Evolutionary conservation across 768 basidiomycete genomes (phyloP).

Genomic region (Suillus subaureus): DNA sequence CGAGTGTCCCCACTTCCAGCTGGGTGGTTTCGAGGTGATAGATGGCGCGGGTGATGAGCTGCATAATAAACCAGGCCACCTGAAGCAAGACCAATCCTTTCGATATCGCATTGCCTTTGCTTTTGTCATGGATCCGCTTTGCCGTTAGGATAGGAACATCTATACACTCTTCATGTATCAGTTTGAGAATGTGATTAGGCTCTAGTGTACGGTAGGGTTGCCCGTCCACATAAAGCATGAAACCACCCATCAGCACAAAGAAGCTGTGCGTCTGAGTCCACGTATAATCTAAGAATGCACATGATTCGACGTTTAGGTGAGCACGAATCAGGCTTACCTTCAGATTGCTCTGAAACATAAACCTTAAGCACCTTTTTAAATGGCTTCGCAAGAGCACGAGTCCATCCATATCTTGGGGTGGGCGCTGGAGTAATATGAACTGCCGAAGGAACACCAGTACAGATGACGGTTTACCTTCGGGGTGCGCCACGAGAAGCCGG

Average conservation of each 20-base stretch:
- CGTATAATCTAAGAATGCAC: not conserved
- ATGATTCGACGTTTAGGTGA: not conserved
- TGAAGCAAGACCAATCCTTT: constrained; percentile 25
- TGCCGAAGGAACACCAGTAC: too few relatives aligned
- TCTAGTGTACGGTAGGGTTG: not conserved
- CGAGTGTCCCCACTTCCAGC: not conserved
- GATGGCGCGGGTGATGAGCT: not conserved
- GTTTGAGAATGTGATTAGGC: not conserved
- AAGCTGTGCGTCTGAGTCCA: constrained; percentile 10
- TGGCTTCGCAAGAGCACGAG: not conserved
- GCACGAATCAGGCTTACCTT: not conserved
- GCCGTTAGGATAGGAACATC: constrained; percentile 10
- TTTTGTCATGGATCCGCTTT: constrained; percentile 24
- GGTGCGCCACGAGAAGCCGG: too few relatives aligned
- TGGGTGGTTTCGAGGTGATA: not conserved
- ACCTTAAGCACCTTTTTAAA: not conserved
- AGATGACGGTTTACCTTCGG: too few relatives aligned
- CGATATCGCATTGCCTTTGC: constrained; percentile 35
- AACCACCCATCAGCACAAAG: constrained; percentile 21
- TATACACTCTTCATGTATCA: not conserved
- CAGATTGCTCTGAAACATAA: not conserved
- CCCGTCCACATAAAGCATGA: constrained; percentile 11
- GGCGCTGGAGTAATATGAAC: too few relatives aligned
- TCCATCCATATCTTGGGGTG: too few relatives aligned
- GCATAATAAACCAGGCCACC: constrained; percentile 36